These are phyloP conservation scores for Aspergillus affinis DNA, from an alignment of 495 filamentous ascomycete species.

Conservation along the genomic window DNA sequence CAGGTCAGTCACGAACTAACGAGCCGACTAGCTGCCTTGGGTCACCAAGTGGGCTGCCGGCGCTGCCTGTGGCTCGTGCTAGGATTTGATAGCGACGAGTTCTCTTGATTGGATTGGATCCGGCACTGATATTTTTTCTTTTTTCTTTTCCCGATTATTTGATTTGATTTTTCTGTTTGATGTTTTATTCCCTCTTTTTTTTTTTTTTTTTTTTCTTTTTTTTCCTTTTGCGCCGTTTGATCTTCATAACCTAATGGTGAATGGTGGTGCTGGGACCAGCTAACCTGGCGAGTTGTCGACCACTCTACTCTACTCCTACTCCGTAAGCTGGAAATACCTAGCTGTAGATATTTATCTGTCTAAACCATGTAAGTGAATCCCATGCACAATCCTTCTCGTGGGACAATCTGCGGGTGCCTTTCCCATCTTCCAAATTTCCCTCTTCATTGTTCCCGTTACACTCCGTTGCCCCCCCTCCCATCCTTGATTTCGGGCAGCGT, in stretches of 20 bases:
- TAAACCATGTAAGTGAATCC: too few relatives aligned
- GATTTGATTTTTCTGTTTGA: not conserved
- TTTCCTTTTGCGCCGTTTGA: not conserved
- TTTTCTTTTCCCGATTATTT: not conserved
- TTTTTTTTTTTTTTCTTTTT: not conserved
- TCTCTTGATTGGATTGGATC: constrained; percentile 2
- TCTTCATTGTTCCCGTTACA: constrained; percentile 2
- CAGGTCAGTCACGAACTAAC: constrained; percentile 7
- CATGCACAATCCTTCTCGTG: too few relatives aligned
- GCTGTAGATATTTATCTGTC: too few relatives aligned
- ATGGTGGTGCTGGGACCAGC: too few relatives aligned
- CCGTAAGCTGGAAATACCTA: too few relatives aligned
- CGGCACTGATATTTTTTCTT: constrained; percentile 3
- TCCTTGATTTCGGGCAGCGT: constrained; percentile 14
- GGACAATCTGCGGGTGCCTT: not conserved
- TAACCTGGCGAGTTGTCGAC: too few relatives aligned
- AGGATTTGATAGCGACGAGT: not conserved
- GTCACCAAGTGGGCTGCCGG: not conserved
- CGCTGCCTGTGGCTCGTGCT: not conserved
- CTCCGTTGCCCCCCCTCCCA: not conserved
- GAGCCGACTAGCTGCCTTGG: constrained; percentile 10
- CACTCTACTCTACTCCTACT: too few relatives aligned
- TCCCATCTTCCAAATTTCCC: not conserved
- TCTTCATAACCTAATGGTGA: too few relatives aligned
- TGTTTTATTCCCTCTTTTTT: not conserved